Evolutionary conservation across 2,329 filamentous ascomycete species (phyloP), one percentile per base, ranked within the genome.

Genomic region (Tolypocladium cylindrosporum): DNA sequence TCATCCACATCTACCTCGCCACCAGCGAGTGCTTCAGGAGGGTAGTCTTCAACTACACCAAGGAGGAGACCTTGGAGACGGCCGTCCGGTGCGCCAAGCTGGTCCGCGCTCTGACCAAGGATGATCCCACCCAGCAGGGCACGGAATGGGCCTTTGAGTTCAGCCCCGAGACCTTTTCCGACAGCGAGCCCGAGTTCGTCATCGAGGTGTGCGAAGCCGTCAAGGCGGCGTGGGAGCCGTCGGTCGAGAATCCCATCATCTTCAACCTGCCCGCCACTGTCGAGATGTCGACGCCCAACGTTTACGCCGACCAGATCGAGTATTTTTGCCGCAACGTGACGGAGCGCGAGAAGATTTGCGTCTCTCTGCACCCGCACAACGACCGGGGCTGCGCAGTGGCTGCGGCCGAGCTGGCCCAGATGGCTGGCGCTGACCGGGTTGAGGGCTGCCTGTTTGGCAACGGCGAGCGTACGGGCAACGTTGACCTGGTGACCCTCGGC

Each of bases 191-290:
- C 14, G 91, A 95, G 45, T 97, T 89, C 68, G 90, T 85, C 19
- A 76, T 97, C 40, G 76, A 87, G 69, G 82, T 97, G 48, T 97
- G 94, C 72, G 86, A 96, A 70, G 93, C 93, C 40, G 93, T 97
- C 67, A 97, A 96, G 81, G 87, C 80, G 7, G 94, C 92, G 1
- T 99, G 94, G 94, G 91, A 81, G 61, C 93, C 94, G 1, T 85
- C 83, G 0, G 84, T 79, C 43, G 84, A 90, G 72, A 87, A 85
- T 65, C 90, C 88, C 54, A 90, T 99, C 72, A 96, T 99, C 70
- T 94, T 99, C 81, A 97, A 97, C 77, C 81, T 99, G 55, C 93
- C 94, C 0, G 93, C 94, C 1, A 99, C 94, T 0, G 93, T 97
- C 41, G 94, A 99, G 76, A 87, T 97, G 86, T 77, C 90, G 0